Conservation (phyloP, 306 rosid species). For the Carpinus fangiana region DNA sequence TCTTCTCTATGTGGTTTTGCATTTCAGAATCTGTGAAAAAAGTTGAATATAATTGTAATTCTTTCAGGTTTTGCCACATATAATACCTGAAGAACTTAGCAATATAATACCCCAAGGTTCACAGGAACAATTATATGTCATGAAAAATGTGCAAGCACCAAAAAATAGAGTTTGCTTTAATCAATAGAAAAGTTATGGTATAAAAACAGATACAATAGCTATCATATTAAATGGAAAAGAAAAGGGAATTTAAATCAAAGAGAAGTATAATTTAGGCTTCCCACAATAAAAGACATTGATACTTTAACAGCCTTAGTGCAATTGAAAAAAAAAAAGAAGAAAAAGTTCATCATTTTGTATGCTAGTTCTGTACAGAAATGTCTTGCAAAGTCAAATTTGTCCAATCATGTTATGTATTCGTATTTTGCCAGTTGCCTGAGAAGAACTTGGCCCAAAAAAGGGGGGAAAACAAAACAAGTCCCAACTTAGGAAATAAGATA, state of each 20-base stretch:
- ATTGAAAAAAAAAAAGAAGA: background rate
- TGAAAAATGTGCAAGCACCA: background rate
- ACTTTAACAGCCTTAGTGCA: background rate
- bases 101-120: background rate
- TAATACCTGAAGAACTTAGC: background rate
- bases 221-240: background rate
- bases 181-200: background rate
- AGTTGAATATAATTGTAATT: constrained; percentile 17
- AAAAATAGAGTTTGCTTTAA: background rate
- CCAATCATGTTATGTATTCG: background rate
- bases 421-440: background rate
- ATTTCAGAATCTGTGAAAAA: constrained; percentile 69
- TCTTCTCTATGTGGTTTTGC: constrained; percentile 74
- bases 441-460: background rate
- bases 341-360: background rate
- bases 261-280: background rate
- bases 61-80: background rate
- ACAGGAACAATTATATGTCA: background rate
- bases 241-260: background rate
- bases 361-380: background rate
- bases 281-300: background rate
- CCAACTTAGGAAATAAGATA: background rate
- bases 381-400: background rate
- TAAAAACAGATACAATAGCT: background rate
- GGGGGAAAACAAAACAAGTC: background rate